Evolutionary conservation across 371 early-diverging fungal genomes (phyloP).

Genomic region (Zancudomyces culisetae): DNA sequence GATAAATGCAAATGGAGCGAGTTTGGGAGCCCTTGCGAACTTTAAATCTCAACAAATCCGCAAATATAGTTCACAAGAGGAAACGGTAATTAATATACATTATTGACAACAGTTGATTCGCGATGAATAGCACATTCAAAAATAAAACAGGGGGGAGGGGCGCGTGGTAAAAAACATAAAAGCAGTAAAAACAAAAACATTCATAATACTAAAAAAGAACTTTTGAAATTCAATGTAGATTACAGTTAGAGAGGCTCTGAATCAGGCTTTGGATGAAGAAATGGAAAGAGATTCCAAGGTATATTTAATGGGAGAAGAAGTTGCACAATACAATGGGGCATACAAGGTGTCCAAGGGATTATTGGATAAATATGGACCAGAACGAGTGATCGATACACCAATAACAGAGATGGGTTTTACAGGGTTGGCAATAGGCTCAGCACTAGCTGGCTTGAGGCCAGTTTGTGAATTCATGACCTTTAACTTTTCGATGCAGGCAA

Average conservation of each 20-base stretch:
- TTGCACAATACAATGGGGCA: slow-evolving; percentile 96
- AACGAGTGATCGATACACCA: slow-evolving; percentile 97
- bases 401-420: slow-evolving; percentile 99
- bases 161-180: too few species aligned
- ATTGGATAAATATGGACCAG: slow-evolving; percentile 90
- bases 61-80: too few species aligned
- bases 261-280: slow-evolving; percentile 96
- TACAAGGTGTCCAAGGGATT: slow-evolving; percentile 98
- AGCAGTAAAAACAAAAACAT: too few species aligned
- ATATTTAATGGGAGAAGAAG: slow-evolving; percentile 96
- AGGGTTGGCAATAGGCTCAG: slow-evolving; percentile 96
- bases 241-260: slow-evolving; percentile 96
- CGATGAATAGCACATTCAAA: too few species aligned
- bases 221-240: slow-evolving; percentile 31
- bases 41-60: too few species aligned
- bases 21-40: too few species aligned
- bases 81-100: too few species aligned
- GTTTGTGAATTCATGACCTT: slow-evolving; percentile 99
- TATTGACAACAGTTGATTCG: too few species aligned
- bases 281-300: slow-evolving; percentile 82
- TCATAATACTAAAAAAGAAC: too few species aligned
- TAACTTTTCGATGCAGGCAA: slow-evolving; percentile 99
- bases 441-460: slow-evolving; percentile 89
- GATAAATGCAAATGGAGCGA: too few species aligned
- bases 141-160: too few species aligned